Evolutionary conservation across 148 eudicot genomes (phyloP), one percentile per base, ranked within the genome.

Genomic region (Bassia scoparia): DNA sequence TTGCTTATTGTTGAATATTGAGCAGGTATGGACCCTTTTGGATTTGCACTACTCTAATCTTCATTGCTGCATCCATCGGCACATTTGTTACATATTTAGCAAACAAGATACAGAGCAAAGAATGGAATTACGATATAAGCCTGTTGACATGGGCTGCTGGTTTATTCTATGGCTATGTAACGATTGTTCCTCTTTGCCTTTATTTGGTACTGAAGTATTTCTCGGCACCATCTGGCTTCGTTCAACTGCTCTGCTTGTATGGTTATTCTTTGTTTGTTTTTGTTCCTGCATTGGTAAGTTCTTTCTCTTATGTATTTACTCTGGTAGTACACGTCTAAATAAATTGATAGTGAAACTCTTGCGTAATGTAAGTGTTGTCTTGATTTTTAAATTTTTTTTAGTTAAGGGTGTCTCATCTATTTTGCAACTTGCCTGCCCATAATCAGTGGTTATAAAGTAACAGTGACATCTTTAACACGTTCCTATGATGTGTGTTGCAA

Each of bases 131-230:
- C 78, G 99, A 96, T 77, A 92, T 96, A 68, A 92, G 86, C 81
- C 70, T 96, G 76, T 89, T 92, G 70, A 92, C 96, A 10, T 96
- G 99, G 99, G 90, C 97, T 78, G 97, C 97, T 79, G 94, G 96
- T 77, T 77, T 96, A 81, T 92, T 96, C 86, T 92, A 96, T 79
- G 97, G 99, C 76, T 96, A 88, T 79, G 96, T 90, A 50, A 84
- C 92, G 35, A 5, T 92, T 49, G 92, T 96, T 81, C 97, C 97
- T 46, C 74, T 96, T 70, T 74, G 86, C 78, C 86, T 96, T 72
- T 96, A 87, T 66, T 46, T 92, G 37, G 75, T 96, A 70, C 97
- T 96, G 76, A 96, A 92, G 73, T 96, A 96, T 87, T 92, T 90
- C 89, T 96, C 99, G 31, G 96, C 92, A 15, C 97, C 97, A 76